These are phyloP conservation scores for Cladosporium colombiae DNA, from an alignment of 2,329 filamentous ascomycete genomes.

Conservation along the genomic window DNA sequence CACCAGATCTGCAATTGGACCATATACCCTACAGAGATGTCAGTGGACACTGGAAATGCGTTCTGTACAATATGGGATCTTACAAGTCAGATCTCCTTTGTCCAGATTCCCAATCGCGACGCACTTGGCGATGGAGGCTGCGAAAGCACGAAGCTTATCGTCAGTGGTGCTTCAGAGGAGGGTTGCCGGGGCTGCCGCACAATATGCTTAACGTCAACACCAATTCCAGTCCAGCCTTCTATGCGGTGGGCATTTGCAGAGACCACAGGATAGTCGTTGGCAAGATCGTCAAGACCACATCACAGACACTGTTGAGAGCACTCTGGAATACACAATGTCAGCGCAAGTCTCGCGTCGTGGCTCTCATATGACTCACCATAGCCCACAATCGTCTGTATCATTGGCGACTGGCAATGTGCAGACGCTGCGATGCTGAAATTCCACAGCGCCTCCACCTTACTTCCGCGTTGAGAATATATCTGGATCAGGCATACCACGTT, in stretches of 20 bases:
- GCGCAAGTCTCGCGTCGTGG: neutral
- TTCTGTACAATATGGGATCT: neutral
- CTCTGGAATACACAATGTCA: neutral
- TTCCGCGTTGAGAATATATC: constrained; percentile 20
- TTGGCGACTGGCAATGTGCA: constrained; percentile 15
- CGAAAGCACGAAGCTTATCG: constrained; percentile 19
- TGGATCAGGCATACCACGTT: constrained; percentile 19
- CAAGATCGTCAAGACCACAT: constrained; percentile 20
- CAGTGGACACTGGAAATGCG: neutral
- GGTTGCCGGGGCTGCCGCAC: neutral
- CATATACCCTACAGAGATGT: constrained; percentile 22
- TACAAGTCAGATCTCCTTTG: constrained; percentile 13
- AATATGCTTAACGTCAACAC: constrained; percentile 12
- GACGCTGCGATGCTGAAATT: constrained; percentile 8
- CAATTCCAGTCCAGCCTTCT: constrained; percentile 18
- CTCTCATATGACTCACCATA: neutral
- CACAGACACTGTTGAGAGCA: constrained; percentile 13
- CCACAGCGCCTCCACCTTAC: constrained; percentile 22
- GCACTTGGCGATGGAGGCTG: constrained; percentile 23
- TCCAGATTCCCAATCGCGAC: constrained; percentile 19
- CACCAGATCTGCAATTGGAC: constrained; percentile 23
- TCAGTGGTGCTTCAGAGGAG: neutral
- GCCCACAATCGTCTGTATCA: constrained; percentile 16
- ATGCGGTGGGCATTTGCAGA: constrained; percentile 12
- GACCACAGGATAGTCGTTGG: constrained; percentile 20